These are phyloP conservation scores for Diphasiastrum complanatum DNA, from an alignment of 83 land plant genomes.

Conservation along the genomic window DNA sequence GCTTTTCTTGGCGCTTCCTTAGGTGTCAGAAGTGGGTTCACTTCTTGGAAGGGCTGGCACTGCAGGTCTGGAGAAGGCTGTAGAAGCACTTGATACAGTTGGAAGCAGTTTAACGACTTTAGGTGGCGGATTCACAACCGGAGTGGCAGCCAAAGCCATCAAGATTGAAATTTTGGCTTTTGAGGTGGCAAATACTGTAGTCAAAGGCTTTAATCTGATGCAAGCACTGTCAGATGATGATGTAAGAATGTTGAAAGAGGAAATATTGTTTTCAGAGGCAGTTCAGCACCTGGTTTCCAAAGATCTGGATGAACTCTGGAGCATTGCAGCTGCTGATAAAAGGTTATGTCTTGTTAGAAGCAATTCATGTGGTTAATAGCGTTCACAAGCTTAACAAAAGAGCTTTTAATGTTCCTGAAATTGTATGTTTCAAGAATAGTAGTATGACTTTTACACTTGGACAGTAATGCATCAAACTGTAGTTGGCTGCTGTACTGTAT, in stretches of 20 bases:
- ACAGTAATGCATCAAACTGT: too few species aligned
- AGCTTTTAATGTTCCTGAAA: too few species aligned
- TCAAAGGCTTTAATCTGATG: slow-evolving; percentile 70
- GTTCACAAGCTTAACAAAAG: too few species aligned
- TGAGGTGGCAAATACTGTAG: slow-evolving; percentile 90
- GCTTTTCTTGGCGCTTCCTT: too few species aligned
- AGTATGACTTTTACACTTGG: too few species aligned
- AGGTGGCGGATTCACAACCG: slow-evolving; percentile 42
- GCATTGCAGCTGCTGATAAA: slow-evolving; percentile 83
- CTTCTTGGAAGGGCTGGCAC: slow-evolving; percentile 76
- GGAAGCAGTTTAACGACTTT: slow-evolving; percentile 70
- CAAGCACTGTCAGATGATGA: slow-evolving; percentile 65
- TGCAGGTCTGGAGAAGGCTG: slow-evolving; percentile 68
- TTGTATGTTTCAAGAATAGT: too few species aligned
- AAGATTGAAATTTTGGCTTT: slow-evolving; percentile 81
- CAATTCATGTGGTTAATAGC: too few species aligned
- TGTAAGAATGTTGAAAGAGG: slow-evolving; percentile 59
- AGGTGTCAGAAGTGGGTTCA: slow-evolving; percentile 64
- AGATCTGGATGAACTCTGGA: slow-evolving; percentile 56
- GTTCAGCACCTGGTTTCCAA: slow-evolving; percentile 66
- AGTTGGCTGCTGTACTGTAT: too few species aligned
- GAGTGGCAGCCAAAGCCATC: slow-evolving; percentile 53
- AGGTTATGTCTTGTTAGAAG: too few species aligned
- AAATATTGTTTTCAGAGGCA: slow-evolving; percentile 66
- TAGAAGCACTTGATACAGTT: slow-evolving; percentile 68